phyloP scores from a whole-genome alignment of 164 flowering plant genomes.

The Protea cynaroides region DNA sequence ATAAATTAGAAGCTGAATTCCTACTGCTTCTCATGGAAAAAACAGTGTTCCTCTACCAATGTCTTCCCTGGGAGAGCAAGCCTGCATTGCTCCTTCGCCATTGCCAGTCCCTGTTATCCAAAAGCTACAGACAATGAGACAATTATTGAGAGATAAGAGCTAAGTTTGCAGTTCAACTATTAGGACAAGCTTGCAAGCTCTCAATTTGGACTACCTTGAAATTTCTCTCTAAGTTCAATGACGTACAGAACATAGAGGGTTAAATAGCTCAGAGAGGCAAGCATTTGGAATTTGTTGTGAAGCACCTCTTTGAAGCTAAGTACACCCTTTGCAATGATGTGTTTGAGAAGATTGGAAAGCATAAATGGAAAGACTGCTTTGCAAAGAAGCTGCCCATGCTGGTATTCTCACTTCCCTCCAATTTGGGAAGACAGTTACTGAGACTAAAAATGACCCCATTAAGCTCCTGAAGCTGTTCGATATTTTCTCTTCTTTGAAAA shows the following conservation, averaged over 20 bases:
- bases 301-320: constrained; percentile 82
- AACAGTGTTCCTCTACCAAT: constrained; percentile 67
- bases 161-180: constrained; percentile 74
- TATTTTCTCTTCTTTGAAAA: constrained; percentile 71
- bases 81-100: constrained; percentile 65
- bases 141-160: constrained; percentile 63
- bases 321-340: constrained; percentile 80
- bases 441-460: constrained; percentile 83
- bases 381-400: constrained; percentile 69
- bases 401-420: constrained; percentile 86
- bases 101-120: constrained; percentile 57
- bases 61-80: constrained; percentile 43
- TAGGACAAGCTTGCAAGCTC: constrained; percentile 64
- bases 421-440: constrained; percentile 77
- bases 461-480: constrained; percentile 77
- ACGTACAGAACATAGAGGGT: constrained; percentile 71
- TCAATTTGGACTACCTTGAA: constrained; percentile 71
- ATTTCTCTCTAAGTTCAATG: constrained; percentile 65
- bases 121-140: constrained; percentile 80
- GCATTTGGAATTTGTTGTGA: constrained; percentile 93
- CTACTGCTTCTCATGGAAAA: constrained; percentile 53
- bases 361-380: constrained; percentile 83
- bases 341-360: constrained; percentile 66
- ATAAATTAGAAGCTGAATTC: constrained; percentile 67
- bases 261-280: constrained; percentile 79